Conservation (phyloP, 345 rosid genomes). For the Geranium rotundifolium region DNA sequence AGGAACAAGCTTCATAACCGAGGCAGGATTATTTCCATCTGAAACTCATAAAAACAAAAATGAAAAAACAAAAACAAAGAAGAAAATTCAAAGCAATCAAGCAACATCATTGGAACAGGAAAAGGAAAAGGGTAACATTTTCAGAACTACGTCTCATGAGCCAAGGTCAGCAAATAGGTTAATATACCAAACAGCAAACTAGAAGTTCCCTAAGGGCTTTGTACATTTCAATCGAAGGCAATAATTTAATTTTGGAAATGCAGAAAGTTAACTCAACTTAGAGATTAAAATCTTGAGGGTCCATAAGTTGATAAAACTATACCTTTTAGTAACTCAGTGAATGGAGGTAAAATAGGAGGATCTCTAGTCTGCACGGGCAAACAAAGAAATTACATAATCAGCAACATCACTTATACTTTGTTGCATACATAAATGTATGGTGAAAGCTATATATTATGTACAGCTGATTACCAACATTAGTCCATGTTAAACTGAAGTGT, state of each 20-base stretch:
- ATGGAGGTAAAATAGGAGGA: slow-evolving; percentile 56
- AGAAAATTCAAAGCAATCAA: background rate
- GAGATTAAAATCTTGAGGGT: background rate
- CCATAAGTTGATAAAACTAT: background rate
- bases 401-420: background rate
- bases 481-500: no score
- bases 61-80: background rate
- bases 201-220: background rate
- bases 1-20: slow-evolving; percentile 20
- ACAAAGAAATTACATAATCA: slow-evolving; percentile 6
- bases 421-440: background rate
- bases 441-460: background rate
- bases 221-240: background rate
- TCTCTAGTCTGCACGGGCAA: slow-evolving; percentile 33
- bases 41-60: slow-evolving; percentile 3
- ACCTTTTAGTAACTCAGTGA: slow-evolving; percentile 43
- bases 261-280: background rate
- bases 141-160: background rate
- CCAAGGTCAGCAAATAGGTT: no score
- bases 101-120: background rate
- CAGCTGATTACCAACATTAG: no score
- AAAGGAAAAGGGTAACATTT: no score
- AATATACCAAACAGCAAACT: background rate
- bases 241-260: background rate
- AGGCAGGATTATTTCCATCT: slow-evolving; percentile 36